These are phyloP conservation scores for Pelagophyceae sp. DNA, from an alignment of 352 stramenopile genomes.

Conservation along the genomic window DNA sequence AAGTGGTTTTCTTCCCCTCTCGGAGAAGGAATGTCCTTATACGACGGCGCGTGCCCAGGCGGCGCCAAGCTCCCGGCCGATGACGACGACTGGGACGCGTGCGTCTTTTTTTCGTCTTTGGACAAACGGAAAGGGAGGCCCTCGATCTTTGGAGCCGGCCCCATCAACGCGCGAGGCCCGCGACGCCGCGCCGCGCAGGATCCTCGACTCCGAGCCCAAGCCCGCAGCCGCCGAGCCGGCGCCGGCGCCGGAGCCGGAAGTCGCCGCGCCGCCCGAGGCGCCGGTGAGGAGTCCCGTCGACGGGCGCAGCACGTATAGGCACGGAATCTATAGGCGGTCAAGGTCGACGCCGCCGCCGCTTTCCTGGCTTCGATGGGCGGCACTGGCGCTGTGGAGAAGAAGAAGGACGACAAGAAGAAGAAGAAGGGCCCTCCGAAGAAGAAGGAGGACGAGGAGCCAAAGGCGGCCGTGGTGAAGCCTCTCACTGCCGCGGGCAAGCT, in stretches of 20 bases:
- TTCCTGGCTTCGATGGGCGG: background rate
- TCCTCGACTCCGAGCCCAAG: background rate
- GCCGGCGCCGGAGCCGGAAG: too few species aligned
- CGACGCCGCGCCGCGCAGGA: background rate
- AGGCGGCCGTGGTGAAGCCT: conserved; percentile 27
- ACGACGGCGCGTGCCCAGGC: too few species aligned
- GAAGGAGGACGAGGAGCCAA: conserved; percentile 33
- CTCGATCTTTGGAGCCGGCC: background rate
- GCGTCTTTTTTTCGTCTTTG: background rate
- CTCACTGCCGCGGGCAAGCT: background rate
- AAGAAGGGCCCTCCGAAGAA: conserved; percentile 28
- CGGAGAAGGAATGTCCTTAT: too few species aligned
- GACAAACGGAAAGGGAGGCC: background rate
- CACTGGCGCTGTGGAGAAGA: conserved; percentile 1
- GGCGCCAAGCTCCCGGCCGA: background rate
- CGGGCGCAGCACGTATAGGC: too few species aligned
- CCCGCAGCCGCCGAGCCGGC: background rate
- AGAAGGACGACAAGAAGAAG: conserved; percentile 31
- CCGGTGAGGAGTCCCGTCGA: background rate
- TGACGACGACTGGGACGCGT: background rate
- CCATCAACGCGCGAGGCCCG: too few species aligned
- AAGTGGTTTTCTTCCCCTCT: too few species aligned
- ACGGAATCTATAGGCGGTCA: too few species aligned
- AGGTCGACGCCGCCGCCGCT: background rate
- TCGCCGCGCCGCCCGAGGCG: too few species aligned